Evolutionary conservation across 768 basidiomycete species (phyloP), one percentile per base, ranked within the genome.

Genomic region (Strobilomyces echinocephalus): DNA sequence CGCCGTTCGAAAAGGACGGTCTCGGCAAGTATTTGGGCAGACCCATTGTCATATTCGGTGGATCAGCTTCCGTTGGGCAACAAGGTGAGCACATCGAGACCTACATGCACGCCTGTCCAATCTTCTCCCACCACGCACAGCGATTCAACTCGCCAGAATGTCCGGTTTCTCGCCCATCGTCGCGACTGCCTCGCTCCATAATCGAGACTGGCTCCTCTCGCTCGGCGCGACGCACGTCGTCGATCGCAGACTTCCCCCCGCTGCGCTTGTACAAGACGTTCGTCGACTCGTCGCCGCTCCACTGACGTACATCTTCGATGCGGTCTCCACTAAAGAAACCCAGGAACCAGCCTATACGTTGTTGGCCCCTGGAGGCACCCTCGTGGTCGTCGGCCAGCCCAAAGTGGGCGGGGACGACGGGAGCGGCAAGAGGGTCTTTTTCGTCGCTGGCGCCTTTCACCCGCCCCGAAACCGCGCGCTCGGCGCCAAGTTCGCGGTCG

Each of bases 201-300:
- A 75, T 50, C 47, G 55, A 10, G 61, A 52, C 1, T 59, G 62
- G 9, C 64, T 75, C n/a, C 59, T 61, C 45, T 65, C 67, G 4
- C 54, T 73, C 1, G 74, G 74, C 15, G 72, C 73, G 15, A 74
- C 72, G 2, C 62, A 70, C 49, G 58, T 74, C 24, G 42, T 75
- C 36, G 68, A 69, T 61, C 60, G 66, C 12, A 53, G 61, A 42
- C 57, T 72, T 5, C 11, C 66, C 12, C 43, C 49, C 1, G n/a
- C 35, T 8, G 31, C 30, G 2, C 51, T 64, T n/a, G 33, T 42
- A 8, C 21, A 54, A 16, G 46, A 31, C 5, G 26, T 61, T 28
- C 39, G 45, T 2, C 21, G 44, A 15, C 41, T 63, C 41, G 47
- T 40, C 16, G n/a, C 4, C 5, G 38, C 6, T 8, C 53, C 52